Evolutionary conservation across 164 flowering plant genomes (phyloP), one percentile per base, ranked within the genome.

Genomic region (Warburgia ugandensis): DNA sequence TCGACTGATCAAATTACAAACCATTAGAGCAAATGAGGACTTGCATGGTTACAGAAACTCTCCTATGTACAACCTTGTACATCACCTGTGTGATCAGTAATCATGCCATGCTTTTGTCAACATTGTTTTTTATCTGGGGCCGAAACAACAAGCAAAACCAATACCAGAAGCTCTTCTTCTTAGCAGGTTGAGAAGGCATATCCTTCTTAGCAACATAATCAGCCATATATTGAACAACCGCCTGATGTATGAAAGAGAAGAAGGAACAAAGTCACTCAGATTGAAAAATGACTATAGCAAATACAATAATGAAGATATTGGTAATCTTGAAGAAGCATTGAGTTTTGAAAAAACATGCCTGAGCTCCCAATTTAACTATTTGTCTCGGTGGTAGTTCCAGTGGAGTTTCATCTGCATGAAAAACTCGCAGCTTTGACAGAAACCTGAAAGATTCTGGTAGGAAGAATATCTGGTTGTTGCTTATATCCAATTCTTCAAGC

Each of bases 401-500:
- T 9, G 94, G 94, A 48, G 80, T 85, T 66, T 73, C 89, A 62
- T 78, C 86, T 23, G 78, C 78, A 21, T 45, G 52, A 40, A 85
- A 54, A 25, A 78, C 80, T 65, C 71, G 66, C 64, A 85, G 66
- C 23, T 72, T 79, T 6, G 83, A 71, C 53, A 85, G 56, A 37
- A 75, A 30, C 65, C 73, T 59, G 64, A 85, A 80, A 11, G 94
- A 81, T 0, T 80, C 84, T 2, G 89, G 94, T 39, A 85, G 50
- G 13, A 50, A 10, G 55, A 69, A 71, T 27, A 85, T 82, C 58
- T 85, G 94, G 55, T 72, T 55, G 39, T 65, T 67, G 55, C 86
- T 77, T 27, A 85, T 80, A 48, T 85, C 86, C 54, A 82, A 52
- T 69, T 74, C 89, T 52, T 85, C 89, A 26, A 85, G 84, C 70